Conservation (phyloP, 257 asterid species). For the Nicotiana obtusifolia region DNA sequence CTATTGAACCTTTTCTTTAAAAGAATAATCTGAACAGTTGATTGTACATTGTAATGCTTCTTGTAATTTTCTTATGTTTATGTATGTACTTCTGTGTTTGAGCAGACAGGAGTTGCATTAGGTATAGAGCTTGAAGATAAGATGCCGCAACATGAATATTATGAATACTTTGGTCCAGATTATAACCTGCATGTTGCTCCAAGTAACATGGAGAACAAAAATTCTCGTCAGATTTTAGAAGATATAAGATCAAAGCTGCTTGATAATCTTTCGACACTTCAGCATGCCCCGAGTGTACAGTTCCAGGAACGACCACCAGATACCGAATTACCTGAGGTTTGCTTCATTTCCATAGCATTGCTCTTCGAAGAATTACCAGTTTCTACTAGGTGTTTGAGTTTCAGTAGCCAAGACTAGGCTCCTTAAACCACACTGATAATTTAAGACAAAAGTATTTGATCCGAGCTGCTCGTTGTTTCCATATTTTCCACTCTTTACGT, state of each 20-base stretch:
- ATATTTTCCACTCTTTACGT: background rate
- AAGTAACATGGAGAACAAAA: conserved; percentile 56
- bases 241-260: conserved; percentile 42
- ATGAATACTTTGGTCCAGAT: conserved; percentile 53
- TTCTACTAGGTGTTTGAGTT: background rate
- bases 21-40: background rate
- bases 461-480: background rate
- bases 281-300: conserved; percentile 57
- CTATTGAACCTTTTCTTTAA: background rate
- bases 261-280: conserved; percentile 45
- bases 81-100: background rate
- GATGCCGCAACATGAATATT: conserved; percentile 49
- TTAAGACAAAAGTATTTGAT: background rate
- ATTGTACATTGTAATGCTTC: background rate
- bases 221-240: conserved; percentile 39
- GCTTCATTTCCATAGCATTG: background rate
- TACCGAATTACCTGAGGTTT: conserved; percentile 47
- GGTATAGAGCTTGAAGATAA: conserved; percentile 47
- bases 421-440: background rate
- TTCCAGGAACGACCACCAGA: conserved; percentile 56
- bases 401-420: background rate
- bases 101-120: conserved; percentile 54
- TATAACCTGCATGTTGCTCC: conserved; percentile 46
- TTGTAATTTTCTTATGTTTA: background rate
- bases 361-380: background rate